phyloP scores from a whole-genome alignment of 2,329 filamentous ascomycete species.

The Tolypocladium tropicale region DNA sequence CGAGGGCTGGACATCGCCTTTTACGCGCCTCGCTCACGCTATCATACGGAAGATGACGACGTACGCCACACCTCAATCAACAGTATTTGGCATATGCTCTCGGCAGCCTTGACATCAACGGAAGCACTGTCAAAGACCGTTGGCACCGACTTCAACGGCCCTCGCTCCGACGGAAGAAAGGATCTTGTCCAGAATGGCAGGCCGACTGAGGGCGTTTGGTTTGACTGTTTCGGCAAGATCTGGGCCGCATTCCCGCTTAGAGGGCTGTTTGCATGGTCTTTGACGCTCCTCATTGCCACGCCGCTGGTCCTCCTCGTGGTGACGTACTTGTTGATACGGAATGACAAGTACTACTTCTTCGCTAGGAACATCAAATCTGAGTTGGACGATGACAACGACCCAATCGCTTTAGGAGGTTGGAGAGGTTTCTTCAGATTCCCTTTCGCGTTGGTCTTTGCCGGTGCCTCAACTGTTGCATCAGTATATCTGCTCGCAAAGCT shows the following conservation, averaged over 20 bases:
- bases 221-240: conserved; percentile 73
- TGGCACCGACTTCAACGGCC: conserved; percentile 54
- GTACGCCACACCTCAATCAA: conserved; percentile 61
- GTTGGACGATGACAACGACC: conserved; percentile 47
- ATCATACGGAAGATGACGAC: conserved; percentile 88
- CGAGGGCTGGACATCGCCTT: conserved; percentile 90
- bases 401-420: conserved; percentile 60
- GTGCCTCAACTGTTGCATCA: conserved; percentile 57
- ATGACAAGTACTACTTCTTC: conserved; percentile 85
- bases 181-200: conserved; percentile 57
- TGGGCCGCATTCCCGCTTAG: conserved; percentile 73
- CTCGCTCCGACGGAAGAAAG: conserved; percentile 40
- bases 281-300: conserved; percentile 70
- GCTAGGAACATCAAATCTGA: conserved; percentile 46
- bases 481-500: conserved; percentile 69
- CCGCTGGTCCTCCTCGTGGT: conserved; percentile 64
- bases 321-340: conserved; percentile 55
- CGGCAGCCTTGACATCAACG: conserved; percentile 66
- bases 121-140: conserved; percentile 59
- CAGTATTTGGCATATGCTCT: conserved; percentile 91
- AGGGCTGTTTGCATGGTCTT: conserved; percentile 79
- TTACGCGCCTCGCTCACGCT: conserved; percentile 72
- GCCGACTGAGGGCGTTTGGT: conserved; percentile 73
- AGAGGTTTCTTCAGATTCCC: conserved; percentile 80
- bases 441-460: conserved; percentile 59